These are phyloP conservation scores for Filosporella fistucella DNA, from an alignment of 495 filamentous ascomycete species.

Conservation along the genomic window DNA sequence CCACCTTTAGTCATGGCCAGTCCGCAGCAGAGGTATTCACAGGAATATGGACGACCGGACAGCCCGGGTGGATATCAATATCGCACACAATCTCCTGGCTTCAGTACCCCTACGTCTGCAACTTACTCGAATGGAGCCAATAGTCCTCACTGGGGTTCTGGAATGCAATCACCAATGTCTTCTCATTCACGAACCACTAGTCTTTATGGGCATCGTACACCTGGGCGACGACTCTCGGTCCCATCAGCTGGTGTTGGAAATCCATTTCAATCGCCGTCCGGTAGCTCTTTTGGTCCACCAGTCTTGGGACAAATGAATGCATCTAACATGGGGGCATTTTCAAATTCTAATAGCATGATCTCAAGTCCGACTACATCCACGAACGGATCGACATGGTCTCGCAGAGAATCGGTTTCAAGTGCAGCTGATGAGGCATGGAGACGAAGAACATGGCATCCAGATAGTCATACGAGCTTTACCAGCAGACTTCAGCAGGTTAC, in stretches of 20 bases:
- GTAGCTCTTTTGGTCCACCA: slow-evolving; percentile 47
- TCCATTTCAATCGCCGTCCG: slow-evolving; percentile 67
- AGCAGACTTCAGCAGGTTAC: slow-evolving; percentile 46
- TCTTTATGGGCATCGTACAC: slow-evolving; percentile 65
- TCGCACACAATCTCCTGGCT: slow-evolving; percentile 59
- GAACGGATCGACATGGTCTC: slow-evolving; percentile 48
- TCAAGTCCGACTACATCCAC: slow-evolving; percentile 68
- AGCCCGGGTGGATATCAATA: slow-evolving; percentile 40
- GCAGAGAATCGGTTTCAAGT: slow-evolving; percentile 57
- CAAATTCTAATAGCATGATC: slow-evolving; percentile 52
- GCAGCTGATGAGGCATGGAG: slow-evolving; percentile 72
- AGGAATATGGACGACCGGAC: slow-evolving; percentile 53
- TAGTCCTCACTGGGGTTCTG: slow-evolving; percentile 66
- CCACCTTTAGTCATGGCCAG: slow-evolving; percentile 82
- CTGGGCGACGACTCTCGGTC: slow-evolving; percentile 74
- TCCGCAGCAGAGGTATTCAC: slow-evolving; percentile 42
- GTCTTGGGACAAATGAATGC: slow-evolving; percentile 51
- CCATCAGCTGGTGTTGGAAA: slow-evolving; percentile 70
- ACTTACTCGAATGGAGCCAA: slow-evolving; percentile 68
- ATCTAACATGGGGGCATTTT: slow-evolving; percentile 42
- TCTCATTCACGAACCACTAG: slow-evolving; percentile 59
- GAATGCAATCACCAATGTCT: slow-evolving; percentile 60
- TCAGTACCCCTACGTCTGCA: slow-evolving; percentile 69
- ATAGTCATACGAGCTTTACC: slow-evolving; percentile 45
- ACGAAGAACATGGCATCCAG: slow-evolving; percentile 86